Conservation (phyloP, 805 yeast species). For the Saccharomycopsis capsularis region DNA sequence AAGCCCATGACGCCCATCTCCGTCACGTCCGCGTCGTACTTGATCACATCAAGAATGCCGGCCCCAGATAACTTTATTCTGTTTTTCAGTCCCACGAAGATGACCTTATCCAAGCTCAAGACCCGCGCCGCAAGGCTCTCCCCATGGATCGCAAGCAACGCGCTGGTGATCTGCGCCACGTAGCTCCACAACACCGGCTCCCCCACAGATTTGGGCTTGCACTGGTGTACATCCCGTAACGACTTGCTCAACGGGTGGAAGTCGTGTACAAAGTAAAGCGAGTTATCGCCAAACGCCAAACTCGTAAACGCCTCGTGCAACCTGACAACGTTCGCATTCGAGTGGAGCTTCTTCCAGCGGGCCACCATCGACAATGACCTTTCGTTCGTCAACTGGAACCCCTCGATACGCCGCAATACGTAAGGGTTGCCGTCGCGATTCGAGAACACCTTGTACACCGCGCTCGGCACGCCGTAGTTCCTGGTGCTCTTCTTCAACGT, state of each 20-base stretch:
- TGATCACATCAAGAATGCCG: conserved; percentile 64
- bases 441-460: conserved; percentile 74
- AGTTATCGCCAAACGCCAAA: conserved; percentile 73
- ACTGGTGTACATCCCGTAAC: conserved; percentile 59
- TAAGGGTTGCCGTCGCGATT: conserved; percentile 73
- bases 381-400: conserved; percentile 48
- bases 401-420: conserved; percentile 67
- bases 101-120: conserved; percentile 58
- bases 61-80: conserved; percentile 65
- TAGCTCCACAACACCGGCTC: conserved; percentile 67
- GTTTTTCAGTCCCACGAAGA: conserved; percentile 58
- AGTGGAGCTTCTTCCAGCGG: conserved; percentile 53
- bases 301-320: conserved; percentile 81
- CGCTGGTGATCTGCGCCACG: conserved; percentile 66
- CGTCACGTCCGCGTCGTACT: conserved; percentile 30
- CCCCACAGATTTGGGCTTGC: conserved; percentile 26
- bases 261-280: conserved; percentile 75
- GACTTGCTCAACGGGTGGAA: conserved; percentile 75
- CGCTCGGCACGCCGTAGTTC: conserved; percentile 46
- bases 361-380: conserved; percentile 53
- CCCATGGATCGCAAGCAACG: conserved; percentile 58
- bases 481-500: conserved; percentile 28
- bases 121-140: conserved; percentile 57
- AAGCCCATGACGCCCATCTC: conserved; percentile 16
- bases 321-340: conserved; percentile 50